Evolutionary conservation across 768 basidiomycete species (phyloP), one percentile per base, ranked within the genome.

Genomic region (Serpula lacrymans): DNA sequence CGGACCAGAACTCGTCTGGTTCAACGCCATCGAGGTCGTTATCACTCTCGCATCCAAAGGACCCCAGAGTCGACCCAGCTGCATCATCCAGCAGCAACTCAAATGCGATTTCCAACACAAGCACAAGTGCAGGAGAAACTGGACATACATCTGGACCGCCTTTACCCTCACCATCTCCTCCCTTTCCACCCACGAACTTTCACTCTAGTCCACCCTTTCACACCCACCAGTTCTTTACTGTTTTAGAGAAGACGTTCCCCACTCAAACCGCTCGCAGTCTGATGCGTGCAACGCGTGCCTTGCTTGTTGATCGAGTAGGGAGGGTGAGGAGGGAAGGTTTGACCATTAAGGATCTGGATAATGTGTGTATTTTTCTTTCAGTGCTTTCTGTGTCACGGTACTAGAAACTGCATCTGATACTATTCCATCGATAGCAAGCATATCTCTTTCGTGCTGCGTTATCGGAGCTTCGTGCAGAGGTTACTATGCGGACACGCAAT

Each of bases 381-480:
- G 29, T 36, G 24, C 30, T 14, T 29, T 18, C 18, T 31, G 29
- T 40, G n/a, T 18, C 30, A 35, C n/a, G 2, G 21, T 41, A 25
- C 30, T 27, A 32, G 27, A 17, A 29, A 31, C 28, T 43, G 17
- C 38, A 27, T 48, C 13, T 22, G 22, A 33, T 21, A 13, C 39
- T n/a, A n/a, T n/a, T n/a, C n/a, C n/a, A n/a, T n/a, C n/a, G n/a
- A 30, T 53, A 96, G 91, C 89, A 94, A 83, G 93, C 93, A 13
- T 97, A 97, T 60, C 70, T 97, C 23, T 96, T 96, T 63, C 82
- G 84, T 33, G 96, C 96, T 14, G 96, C 95, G 0, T 63, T 98
- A 26, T 88, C 88, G 2, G 93, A 98, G 59, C 69, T 95, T 34
- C 77, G 90, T 14, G 85, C 88, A 4, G 94, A 96, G 57, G 77